Conservation (phyloP, 2,329 filamentous ascomycete genomes). For the Dactylellina drechsleri region DNA sequence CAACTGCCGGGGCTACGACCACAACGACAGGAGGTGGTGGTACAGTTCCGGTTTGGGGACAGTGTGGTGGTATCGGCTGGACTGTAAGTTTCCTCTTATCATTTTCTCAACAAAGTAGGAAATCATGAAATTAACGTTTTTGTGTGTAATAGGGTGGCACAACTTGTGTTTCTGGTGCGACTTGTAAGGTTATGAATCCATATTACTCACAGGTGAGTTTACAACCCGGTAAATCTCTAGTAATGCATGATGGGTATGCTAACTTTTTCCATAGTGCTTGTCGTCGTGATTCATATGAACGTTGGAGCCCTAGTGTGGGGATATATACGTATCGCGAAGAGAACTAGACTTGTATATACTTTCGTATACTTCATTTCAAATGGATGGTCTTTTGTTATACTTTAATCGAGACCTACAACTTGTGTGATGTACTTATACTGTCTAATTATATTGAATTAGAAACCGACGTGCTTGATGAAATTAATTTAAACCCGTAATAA, state of each 20-base stretch:
- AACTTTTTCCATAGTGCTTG: conserved; percentile 8
- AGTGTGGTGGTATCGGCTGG: conserved; percentile 56
- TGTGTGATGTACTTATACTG: no score
- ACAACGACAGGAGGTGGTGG: conserved; percentile 32
- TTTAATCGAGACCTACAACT: no score
- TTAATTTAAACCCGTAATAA: no score
- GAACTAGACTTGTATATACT: no score
- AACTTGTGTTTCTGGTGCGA: conserved; percentile 35
- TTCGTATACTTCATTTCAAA: no score
- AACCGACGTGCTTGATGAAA: no score
- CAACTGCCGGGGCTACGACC: background rate
- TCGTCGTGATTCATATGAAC: background rate
- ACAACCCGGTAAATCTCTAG: background rate
- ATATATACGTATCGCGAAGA: no score
- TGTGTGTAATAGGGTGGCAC: conserved; percentile 21
- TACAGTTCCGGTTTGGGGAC: conserved; percentile 23
- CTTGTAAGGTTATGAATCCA: conserved; percentile 50
- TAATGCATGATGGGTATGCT: background rate
- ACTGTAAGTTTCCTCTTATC: conserved; percentile 28
- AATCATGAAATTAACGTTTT: no score
- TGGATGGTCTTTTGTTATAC: no score
- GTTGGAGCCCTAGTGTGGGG: no score
- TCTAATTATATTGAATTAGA: no score
- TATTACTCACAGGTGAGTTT: conserved; percentile 51
- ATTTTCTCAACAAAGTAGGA: background rate